Evolutionary conservation across 1,139 yeast genomes (phyloP), one percentile per base, ranked within the genome.

Genomic region (Protomyces inundatus): DNA sequence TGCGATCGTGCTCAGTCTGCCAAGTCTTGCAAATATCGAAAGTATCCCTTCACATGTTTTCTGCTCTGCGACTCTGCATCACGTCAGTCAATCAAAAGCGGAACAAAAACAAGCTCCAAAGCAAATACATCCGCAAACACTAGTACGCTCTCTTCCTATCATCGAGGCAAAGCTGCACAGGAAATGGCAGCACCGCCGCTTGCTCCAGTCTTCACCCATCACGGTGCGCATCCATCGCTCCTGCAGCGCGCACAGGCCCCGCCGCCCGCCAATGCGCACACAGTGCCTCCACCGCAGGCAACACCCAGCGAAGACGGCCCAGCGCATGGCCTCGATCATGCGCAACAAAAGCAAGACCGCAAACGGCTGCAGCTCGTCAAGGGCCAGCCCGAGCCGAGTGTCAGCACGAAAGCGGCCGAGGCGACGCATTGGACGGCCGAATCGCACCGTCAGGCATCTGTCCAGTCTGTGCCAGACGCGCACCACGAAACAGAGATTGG

Each of bases 401-500:
- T 58, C 53, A 52, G 36, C 35, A 58, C 62, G 30, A 58, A 58
- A 39, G 62, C 62, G 6, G 7, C 45, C 30, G 62, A 58, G 32
- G 54, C 62, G 30, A 58, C 62, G 1, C 54, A 55, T 10, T 58
- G 34, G 32, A 37, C 56, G 6, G 53, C 36, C 4, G 48, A 42
- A 1, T n/a, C 48, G 30, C 39, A 36, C 2, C 39, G 1, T 9
- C 39, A 36, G 12, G 39, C 39, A 12, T 23, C 23, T 23, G 23
- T 46, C 60, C 52, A 6, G 42, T n/a, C 42, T n/a, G 42, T 10
- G 10, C 10, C n/a, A n/a, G n/a, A 37, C 2, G 42, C 42, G 2
- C 37, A 39, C 16, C 30, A 57, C 32, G 51, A 35, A 3, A 32
- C n/a, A 2, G 46, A 33, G 12, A 32, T 58, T 14, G 42, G 56